Evolutionary conservation across 257 asterid genomes (phyloP).

Genomic region (Craterostigma plantagineum): DNA sequence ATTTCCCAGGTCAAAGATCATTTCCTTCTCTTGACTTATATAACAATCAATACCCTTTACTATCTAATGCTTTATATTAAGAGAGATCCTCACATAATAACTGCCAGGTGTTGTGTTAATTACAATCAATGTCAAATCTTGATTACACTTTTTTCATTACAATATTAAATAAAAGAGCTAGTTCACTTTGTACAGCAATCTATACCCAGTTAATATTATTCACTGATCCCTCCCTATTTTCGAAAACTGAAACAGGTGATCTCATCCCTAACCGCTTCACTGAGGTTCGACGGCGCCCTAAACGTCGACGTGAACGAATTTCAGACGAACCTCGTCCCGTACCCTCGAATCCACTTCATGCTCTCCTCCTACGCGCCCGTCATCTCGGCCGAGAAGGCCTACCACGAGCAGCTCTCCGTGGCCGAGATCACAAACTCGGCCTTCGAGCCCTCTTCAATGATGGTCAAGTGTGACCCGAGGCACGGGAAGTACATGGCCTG

Average conservation of each 20-base stretch:
- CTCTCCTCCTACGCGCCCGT: conserved; percentile 29
- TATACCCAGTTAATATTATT: too few species aligned
- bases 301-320: conserved; percentile 10
- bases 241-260: conserved; percentile 14
- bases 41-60: too few species aligned
- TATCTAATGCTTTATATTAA: too few species aligned
- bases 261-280: conserved; percentile 30
- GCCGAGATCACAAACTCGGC: conserved; percentile 30
- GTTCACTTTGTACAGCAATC: too few species aligned
- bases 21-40: too few species aligned
- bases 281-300: conserved; percentile 25
- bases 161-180: too few species aligned
- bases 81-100: too few species aligned
- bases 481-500: conserved; percentile 34
- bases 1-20: background rate
- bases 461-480: conserved; percentile 33
- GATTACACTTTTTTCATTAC: too few species aligned
- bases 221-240: too few species aligned
- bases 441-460: conserved; percentile 32
- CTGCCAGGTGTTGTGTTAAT: too few species aligned
- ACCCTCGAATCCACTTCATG: conserved; percentile 32
- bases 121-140: too few species aligned
- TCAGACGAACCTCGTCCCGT: conserved; percentile 30
- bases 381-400: conserved; percentile 15
- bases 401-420: conserved; percentile 15